A percentile compares a stretch with the other conserved stretches of the same genome.
These are phyloP conservation scores for Hymenoscyphus repandus DNA, from an alignment of 2,329 filamentous ascomycete genomes.

Conservation along the genomic window DNA sequence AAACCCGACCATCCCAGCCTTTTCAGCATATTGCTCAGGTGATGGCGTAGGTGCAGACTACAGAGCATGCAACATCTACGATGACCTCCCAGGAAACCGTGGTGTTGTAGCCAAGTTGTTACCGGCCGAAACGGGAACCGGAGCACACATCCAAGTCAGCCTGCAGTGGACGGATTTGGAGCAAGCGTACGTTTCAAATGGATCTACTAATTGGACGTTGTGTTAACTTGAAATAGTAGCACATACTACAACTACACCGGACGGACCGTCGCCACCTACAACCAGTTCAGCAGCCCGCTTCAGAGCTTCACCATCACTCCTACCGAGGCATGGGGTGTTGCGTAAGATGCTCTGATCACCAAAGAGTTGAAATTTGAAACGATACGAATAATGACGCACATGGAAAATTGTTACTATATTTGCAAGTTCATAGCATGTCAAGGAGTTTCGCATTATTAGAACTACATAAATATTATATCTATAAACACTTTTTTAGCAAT, in stretches of 20 bases:
- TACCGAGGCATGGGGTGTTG: not conserved
- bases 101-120: constrained; percentile 10
- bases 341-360: not conserved
- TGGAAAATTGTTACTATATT: no score
- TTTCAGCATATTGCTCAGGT: constrained; percentile 11
- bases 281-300: not conserved
- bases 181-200: not conserved
- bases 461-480: no score
- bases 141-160: constrained; percentile 14
- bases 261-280: not conserved
- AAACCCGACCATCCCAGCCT: constrained; percentile 8
- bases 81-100: constrained; percentile 4
- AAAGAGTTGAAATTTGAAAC: no score
- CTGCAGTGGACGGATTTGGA: constrained; percentile 1
- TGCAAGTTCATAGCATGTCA: no score
- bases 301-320: constrained; percentile 3
- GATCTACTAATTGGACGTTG: not conserved
- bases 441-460: no score
- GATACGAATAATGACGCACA: no score
- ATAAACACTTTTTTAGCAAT: no score
- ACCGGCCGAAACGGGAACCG: constrained; percentile 7
- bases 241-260: constrained; percentile 8
- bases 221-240: not conserved
- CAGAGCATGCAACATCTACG: constrained; percentile 4
- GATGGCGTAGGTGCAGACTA: constrained; percentile 1